A percentile compares a stretch with the other conserved stretches of the same genome.
phyloP scores from a whole-genome alignment of 2,329 filamentous ascomycete genomes.

The Exophiala mesophila region DNA sequence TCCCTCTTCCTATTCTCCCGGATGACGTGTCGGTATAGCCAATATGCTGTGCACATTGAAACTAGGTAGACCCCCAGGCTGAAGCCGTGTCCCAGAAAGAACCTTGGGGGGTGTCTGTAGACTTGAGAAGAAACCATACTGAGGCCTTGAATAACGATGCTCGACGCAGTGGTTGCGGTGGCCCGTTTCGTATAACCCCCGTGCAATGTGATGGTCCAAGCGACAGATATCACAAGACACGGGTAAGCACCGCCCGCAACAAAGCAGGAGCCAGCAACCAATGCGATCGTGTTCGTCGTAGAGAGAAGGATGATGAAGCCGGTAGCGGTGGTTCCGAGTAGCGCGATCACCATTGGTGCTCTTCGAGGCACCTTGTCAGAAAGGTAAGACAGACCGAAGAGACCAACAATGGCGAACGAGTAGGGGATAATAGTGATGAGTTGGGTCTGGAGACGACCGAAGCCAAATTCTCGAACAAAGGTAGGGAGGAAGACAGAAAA shows the following conservation, averaged over 20 bases:
- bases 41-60: not conserved
- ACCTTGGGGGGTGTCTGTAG: not conserved
- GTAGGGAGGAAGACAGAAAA: slow-evolving; percentile 1
- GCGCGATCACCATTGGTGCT: not conserved
- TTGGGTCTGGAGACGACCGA: too few species aligned
- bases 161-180: not conserved
- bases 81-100: slow-evolving; percentile 1
- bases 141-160: not conserved
- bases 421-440: slow-evolving; percentile 5
- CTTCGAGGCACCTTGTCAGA: not conserved
- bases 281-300: slow-evolving; percentile 1
- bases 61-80: slow-evolving; percentile 1
- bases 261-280: slow-evolving; percentile 1
- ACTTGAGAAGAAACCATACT: slow-evolving; percentile 2
- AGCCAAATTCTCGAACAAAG: slow-evolving; percentile 1
- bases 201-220: not conserved
- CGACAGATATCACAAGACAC: not conserved
- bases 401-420: not conserved
- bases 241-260: slow-evolving; percentile 1
- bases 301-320: slow-evolving; percentile 1
- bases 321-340: not conserved
- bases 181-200: slow-evolving; percentile 4
- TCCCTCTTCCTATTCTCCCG: slow-evolving; percentile 4
- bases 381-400: not conserved
- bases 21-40: slow-evolving; percentile 2